Evolutionary conservation across 1,284 basidiomycete genomes (phyloP), one percentile per base, ranked within the genome.

Genomic region (Cutaneotrichosporon cyanovorans): DNA sequence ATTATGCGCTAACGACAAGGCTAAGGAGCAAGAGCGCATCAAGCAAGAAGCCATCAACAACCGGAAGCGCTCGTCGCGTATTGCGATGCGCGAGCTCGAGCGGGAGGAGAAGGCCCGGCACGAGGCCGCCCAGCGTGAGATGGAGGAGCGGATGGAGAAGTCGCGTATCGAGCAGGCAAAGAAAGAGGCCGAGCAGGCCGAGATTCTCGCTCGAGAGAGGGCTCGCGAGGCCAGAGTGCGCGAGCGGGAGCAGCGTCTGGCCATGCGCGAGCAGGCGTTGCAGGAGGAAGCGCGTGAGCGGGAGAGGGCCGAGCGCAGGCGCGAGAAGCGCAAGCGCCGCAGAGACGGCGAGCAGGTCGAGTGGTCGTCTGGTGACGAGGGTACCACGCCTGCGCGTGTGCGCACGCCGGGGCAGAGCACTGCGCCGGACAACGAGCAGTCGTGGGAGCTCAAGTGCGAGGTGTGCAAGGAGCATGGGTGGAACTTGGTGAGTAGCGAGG

Each of bases 391-490:
- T 15, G 22, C 35, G 32, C 42, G 15, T 34, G 25, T 28, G 25
- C 25, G 12, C 25, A 28, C 25, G 25, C 25, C 25, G 12, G 25
- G 8, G 25, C 25, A 18, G 18, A 43, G 33, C 15, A 8, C 42
- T 22, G 43, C 28, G 12, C 25, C 43, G 5, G 32, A 21, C 25
- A n/a, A 40, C 23, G 9, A 31, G 12, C 37, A 46, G 25, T 28
- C 52, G 0, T 77, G 76, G 76, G 74, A 74, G 50, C 57, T 77
- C 28, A 66, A 66, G 37, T 77, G 76, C 55, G 75, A 77, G 53
- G 63, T 76, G 0, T 77, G 76, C 52, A 59, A 62, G 42, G 64
- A 66, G 48, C 53, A 61, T 3, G 75, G 73, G 7, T 73, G 72
- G 69, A 75, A 76, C 53, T 42, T 73, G 23, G 70, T 72, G 51